Evolutionary conservation across 192 early-diverging fungal genomes (phyloP).

Genomic region (Obelidium mucronatum): DNA sequence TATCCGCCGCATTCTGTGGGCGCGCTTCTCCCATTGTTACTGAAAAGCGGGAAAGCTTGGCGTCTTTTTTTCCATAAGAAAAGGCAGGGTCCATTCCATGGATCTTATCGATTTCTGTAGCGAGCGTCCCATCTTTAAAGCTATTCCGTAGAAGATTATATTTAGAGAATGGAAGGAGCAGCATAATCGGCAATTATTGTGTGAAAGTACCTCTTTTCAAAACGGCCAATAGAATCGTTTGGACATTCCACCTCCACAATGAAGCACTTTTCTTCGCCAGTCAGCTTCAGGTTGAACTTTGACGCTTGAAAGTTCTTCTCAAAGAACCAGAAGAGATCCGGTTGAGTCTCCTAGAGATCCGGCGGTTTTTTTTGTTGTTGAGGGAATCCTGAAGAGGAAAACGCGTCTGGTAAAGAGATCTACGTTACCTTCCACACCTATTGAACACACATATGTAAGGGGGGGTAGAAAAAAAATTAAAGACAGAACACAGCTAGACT

Average conservation of each 20-base stretch:
- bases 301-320: slow-evolving; percentile 54
- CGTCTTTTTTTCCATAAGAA: slow-evolving; percentile 51
- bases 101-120: slow-evolving; percentile 62
- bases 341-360: slow-evolving; percentile 35
- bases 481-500: not conserved
- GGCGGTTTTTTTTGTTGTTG: not conserved
- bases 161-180: not conserved
- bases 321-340: slow-evolving; percentile 49
- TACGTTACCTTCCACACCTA: slow-evolving; percentile 36
- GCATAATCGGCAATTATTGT: too few relatives aligned
- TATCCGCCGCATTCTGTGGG: slow-evolving; percentile 47
- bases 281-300: slow-evolving; percentile 44
- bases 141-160: slow-evolving; percentile 3
- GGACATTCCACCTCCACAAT: slow-evolving; percentile 58
- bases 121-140: slow-evolving; percentile 58
- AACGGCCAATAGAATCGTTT: slow-evolving; percentile 43
- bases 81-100: slow-evolving; percentile 62
- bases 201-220: slow-evolving; percentile 45
- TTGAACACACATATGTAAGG: not conserved
- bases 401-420: not conserved
- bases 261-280: slow-evolving; percentile 58
- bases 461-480: not conserved
- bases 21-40: slow-evolving; percentile 49
- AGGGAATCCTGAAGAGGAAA: not conserved
- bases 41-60: slow-evolving; percentile 56